These are phyloP conservation scores for Mucor lusitanicus DNA, from an alignment of 371 early-diverging fungal species.

Conservation along the genomic window DNA sequence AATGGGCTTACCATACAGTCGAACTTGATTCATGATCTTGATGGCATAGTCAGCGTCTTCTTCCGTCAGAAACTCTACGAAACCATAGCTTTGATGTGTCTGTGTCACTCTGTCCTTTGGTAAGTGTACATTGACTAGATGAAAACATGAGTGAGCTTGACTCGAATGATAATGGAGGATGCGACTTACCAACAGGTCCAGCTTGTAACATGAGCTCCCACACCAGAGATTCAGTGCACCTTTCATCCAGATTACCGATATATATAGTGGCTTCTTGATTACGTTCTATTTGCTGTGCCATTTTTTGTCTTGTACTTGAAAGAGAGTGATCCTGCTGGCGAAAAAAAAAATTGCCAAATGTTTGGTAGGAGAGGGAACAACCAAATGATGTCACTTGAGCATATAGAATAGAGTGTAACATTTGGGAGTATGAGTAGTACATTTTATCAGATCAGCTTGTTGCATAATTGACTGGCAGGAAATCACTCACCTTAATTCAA, in stretches of 20 bases:
- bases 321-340: neutral
- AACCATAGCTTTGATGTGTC: constrained; percentile 95
- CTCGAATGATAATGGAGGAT: neutral
- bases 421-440: neutral
- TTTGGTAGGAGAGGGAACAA: neutral
- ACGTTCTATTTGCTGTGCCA: constrained; percentile 63
- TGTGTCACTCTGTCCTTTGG: constrained; percentile 98
- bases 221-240: constrained; percentile 88
- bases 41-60: constrained; percentile 98
- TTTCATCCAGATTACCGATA: constrained; percentile 96
- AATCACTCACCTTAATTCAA: too few relatives aligned
- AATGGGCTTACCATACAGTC: constrained; percentile 93
- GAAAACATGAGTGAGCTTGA: neutral
- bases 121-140: constrained; percentile 86
- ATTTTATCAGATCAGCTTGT: too few relatives aligned
- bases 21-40: constrained; percentile 95
- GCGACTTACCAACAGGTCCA: constrained; percentile 86
- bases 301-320: constrained; percentile 7
- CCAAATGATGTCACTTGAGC: neutral
- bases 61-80: constrained; percentile 91
- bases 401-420: neutral
- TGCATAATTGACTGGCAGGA: too few relatives aligned
- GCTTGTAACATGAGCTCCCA: constrained; percentile 99
- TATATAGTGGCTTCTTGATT: constrained; percentile 97
- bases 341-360: neutral